Evolutionary conservation across 2,329 filamentous ascomycete genomes (phyloP).

Genomic region (Neopestalotiopsis sp.): DNA sequence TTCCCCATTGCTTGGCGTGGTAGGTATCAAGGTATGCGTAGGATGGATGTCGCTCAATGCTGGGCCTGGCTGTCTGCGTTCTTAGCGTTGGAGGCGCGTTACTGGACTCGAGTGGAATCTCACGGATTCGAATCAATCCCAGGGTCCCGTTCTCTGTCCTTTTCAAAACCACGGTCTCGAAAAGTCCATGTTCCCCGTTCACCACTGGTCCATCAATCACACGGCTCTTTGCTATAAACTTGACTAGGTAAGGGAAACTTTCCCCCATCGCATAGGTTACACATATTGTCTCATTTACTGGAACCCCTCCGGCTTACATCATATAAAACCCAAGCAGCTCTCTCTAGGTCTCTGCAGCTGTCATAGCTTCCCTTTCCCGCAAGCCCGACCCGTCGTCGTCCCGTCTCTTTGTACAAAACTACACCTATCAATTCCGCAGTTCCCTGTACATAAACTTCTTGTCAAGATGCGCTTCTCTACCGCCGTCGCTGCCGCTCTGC

Average conservation of each 20-base stretch:
- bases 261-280: not conserved
- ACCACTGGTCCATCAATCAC: not conserved
- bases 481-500: constrained; percentile 55
- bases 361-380: constrained; percentile 20
- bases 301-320: constrained; percentile 19
- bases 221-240: not conserved
- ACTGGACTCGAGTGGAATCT: not conserved
- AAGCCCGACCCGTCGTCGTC: constrained; percentile 1
- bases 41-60: not conserved
- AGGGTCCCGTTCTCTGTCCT: constrained; percentile 13
- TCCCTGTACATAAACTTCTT: constrained; percentile 15
- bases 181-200: not conserved
- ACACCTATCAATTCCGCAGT: no score
- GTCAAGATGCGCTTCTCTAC: constrained; percentile 63
- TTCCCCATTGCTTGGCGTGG: constrained; percentile 11
- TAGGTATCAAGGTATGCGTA: no score
- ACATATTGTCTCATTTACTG: not conserved
- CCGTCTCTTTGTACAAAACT: constrained; percentile 1
- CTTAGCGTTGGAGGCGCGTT: not conserved
- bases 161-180: not conserved
- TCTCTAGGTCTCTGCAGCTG: not conserved
- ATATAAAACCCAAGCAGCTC: not conserved
- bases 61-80: no score
- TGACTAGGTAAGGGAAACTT: not conserved
- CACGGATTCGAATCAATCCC: not conserved